Conservation (phyloP, 441 rosid species). For the California macrophylla region DNA sequence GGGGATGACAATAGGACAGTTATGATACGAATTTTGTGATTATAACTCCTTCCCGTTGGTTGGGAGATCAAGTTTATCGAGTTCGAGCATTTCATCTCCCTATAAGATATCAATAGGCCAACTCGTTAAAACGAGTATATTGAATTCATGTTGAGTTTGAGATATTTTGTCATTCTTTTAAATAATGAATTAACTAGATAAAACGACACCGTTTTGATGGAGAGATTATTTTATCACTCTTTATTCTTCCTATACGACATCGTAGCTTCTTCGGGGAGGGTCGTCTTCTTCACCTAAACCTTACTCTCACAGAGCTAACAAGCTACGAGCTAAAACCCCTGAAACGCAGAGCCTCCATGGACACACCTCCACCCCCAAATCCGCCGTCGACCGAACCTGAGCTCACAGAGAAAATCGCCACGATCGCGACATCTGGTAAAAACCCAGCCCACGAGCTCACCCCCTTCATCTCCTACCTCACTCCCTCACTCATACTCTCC, state of each 20-base stretch:
- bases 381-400: not conserved
- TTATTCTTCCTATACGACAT: not conserved
- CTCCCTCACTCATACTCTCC: constrained; percentile 41
- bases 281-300: not conserved
- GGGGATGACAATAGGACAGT: too few species aligned
- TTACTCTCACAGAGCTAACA: not conserved
- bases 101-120: too few species aligned
- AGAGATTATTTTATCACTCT: not conserved
- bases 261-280: not conserved
- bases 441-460: constrained; percentile 30
- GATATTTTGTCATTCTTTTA: too few species aligned
- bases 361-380: not conserved
- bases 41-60: too few species aligned
- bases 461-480: constrained; percentile 36
- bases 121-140: too few species aligned
- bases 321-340: not conserved
- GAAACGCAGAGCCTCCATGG: not conserved
- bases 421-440: constrained; percentile 28
- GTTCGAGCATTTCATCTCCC: too few species aligned
- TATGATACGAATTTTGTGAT: too few species aligned
- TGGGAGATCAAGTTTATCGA: too few species aligned
- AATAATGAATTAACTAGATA: too few species aligned
- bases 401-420: constrained; percentile 6
- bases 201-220: too few species aligned
- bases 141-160: too few species aligned